Evolutionary conservation across 2,329 filamentous ascomycete species (phyloP).

Genomic region (Ascochyta fabae): DNA sequence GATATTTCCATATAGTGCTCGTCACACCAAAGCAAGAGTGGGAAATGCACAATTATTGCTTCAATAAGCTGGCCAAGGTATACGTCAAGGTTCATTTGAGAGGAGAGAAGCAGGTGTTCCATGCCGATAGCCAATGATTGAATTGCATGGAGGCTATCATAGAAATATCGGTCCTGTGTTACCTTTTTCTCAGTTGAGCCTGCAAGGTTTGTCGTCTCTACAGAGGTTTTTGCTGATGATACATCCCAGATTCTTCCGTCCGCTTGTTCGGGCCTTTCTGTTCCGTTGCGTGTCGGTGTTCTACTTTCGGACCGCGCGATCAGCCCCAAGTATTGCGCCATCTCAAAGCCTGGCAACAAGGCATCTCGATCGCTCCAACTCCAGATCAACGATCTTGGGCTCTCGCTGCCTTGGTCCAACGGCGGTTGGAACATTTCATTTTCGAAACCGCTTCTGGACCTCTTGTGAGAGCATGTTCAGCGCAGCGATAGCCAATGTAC

Average conservation of each 20-base stretch:
- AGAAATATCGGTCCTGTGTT: no score
- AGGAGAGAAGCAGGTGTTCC: not conserved
- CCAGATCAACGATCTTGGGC: not conserved
- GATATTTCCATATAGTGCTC: not conserved
- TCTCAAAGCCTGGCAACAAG: not conserved
- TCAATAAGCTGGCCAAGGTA: not conserved
- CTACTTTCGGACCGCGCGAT: not conserved
- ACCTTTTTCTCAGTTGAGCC: no score
- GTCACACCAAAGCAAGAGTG: not conserved
- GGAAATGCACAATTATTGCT: not conserved
- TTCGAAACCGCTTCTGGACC: not conserved
- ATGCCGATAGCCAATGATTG: not conserved
- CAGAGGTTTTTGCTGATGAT: no score
- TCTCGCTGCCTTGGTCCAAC: not conserved
- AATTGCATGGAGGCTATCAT: not conserved
- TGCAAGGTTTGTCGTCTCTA: no score
- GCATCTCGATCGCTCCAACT: not conserved
- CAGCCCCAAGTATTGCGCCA: constrained; percentile 1
- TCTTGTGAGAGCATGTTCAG: not conserved
- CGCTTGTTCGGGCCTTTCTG: not conserved
- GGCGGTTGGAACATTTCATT: not conserved
- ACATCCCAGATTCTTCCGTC: no score
- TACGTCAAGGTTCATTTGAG: not conserved
- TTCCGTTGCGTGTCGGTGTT: not conserved
- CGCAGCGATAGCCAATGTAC: not conserved